Evolutionary conservation across 805 yeast species (phyloP), one percentile per base, ranked within the genome.

Genomic region (Hagleromyces aurorensis): DNA sequence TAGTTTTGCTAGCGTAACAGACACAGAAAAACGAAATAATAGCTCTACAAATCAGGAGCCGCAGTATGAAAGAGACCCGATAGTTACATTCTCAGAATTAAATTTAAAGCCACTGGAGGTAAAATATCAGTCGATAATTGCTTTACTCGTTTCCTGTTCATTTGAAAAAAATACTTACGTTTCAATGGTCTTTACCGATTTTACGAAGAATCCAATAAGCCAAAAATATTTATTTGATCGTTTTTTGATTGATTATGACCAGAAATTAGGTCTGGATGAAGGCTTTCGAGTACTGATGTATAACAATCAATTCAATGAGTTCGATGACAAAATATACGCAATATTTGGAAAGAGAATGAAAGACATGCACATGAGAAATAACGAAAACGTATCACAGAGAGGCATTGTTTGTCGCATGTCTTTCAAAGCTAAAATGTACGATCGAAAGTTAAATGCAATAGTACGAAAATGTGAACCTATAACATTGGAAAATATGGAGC

Each of bases 101-200:
- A 29, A 20, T 11, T 7, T 41, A 7, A 23, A 14, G 8, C 13
- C 28, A 7, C 14, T 27, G 12, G 38, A 37, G 8, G 30, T 30
- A 6, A 25, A 30, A 19, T 46, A 26, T 27, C 33, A 37, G 6
- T 33, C 29, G 7, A 37, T 46, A 33, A 25, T 45, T n/a, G 52
- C 41, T 3, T 25, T 45, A 13, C 34, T 47, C 6, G 43, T 49
- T 2, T 38, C 51, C 4, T 37, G 39, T 21, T 27, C 49, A 2
- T 40, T 38, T 27, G 46, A 44, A 19, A 29, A 33, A 13, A 20
- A 23, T 0, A 16, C 29, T 4, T 47, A 31, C 29, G 37, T 29
- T 1, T 27, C 38, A 12, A 26, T 49, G 27, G 40, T 46, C 8
- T 48, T 53, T 18, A 52, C 57, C 7, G 59, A 53, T 37, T 52